Conservation (phyloP, 768 basidiomycete species). For the Terana coerulea region DNA sequence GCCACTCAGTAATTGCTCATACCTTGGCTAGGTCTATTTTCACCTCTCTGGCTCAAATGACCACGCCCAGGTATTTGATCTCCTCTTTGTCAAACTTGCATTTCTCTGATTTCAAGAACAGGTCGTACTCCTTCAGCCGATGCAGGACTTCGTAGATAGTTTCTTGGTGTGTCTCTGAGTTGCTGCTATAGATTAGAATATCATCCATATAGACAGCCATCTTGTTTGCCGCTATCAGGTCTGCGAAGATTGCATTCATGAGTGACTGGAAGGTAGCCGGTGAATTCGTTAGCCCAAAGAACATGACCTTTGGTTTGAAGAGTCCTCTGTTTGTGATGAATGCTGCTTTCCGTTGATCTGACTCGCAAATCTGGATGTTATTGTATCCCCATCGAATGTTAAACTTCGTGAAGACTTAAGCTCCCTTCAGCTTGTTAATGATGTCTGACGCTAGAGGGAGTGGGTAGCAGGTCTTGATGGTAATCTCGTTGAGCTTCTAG, state of each 20-base stretch:
- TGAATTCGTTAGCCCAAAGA: constrained; percentile 19
- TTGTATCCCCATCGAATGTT: constrained; percentile 27
- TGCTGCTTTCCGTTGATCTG: constrained; percentile 31
- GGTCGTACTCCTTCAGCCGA: too few relatives aligned
- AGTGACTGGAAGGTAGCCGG: constrained; percentile 7
- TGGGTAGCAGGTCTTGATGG: constrained; percentile 26
- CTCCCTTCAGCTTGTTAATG: constrained; percentile 18
- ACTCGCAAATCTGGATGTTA: constrained; percentile 17
- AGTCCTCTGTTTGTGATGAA: not conserved
- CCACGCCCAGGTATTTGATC: too few relatives aligned
- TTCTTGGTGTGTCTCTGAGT: too few relatives aligned
- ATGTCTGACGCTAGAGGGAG: constrained; percentile 23
- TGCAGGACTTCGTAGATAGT: too few relatives aligned
- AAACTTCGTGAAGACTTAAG: constrained; percentile 26
- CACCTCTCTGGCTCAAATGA: too few relatives aligned
- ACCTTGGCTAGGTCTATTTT: too few relatives aligned
- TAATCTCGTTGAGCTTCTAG: constrained; percentile 22
- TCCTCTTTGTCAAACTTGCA: too few relatives aligned
- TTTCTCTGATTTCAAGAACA: too few relatives aligned
- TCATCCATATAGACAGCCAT: too few relatives aligned
- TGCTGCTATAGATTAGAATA: too few relatives aligned
- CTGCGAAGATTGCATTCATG: constrained; percentile 11
- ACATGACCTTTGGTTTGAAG: not conserved
- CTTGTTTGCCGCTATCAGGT: too few relatives aligned
- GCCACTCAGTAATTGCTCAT: too few relatives aligned